A percentile compares a stretch with the other conserved stretches of the same genome.
Conservation (phyloP, 1,284 basidiomycete genomes). For the Coriolopsis trogii region DNA sequence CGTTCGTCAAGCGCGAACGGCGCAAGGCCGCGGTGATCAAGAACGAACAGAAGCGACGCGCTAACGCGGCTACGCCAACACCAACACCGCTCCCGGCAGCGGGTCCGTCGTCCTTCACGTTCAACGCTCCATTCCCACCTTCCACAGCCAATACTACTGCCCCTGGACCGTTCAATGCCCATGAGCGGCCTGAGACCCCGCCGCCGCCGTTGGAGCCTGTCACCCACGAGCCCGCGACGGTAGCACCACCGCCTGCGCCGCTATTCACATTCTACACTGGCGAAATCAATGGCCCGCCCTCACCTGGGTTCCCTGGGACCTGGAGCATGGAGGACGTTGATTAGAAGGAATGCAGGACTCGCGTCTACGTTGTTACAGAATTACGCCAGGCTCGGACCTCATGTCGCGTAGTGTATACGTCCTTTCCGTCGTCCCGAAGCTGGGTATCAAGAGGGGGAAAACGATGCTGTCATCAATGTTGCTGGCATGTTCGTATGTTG, state of each 20-base stretch:
- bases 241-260: conserved; percentile 9
- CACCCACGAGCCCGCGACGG: too few species aligned
- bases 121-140: neutral
- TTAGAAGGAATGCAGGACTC: too few species aligned
- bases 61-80: conserved; percentile 5
- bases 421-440: too few species aligned
- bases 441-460: too few species aligned
- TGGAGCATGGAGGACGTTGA: conserved; percentile 27
- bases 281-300: neutral
- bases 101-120: neutral
- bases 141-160: neutral
- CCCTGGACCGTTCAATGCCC: neutral
- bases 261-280: conserved; percentile 21
- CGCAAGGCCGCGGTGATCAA: conserved; percentile 29
- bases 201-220: conserved; percentile 19
- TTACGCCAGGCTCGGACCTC: too few species aligned
- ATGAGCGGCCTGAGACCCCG: conserved; percentile 10
- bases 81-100: neutral
- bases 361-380: too few species aligned
- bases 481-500: too few species aligned
- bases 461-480: too few species aligned
- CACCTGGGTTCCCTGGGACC: neutral
- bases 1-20: conserved; percentile 54
- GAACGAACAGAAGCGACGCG: conserved; percentile 20
- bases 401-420: too few species aligned